Evolutionary conservation across 2,329 filamentous ascomycete genomes (phyloP).

Genomic region (Pseudogymnoascus destructans): DNA sequence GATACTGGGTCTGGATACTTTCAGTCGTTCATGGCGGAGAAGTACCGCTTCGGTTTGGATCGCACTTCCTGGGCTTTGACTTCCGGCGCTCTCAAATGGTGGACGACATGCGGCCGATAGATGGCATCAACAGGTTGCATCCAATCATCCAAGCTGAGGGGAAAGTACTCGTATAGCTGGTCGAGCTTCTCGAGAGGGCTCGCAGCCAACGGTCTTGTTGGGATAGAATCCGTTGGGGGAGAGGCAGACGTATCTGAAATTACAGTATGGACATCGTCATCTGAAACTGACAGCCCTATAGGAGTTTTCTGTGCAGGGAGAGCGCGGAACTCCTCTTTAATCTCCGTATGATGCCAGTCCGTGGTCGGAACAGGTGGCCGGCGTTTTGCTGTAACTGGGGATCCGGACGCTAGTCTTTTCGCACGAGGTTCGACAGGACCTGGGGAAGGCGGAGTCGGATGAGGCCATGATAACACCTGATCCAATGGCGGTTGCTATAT

Average conservation of each 20-base stretch:
- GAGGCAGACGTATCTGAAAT: constrained; percentile 14
- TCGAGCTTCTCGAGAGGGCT: constrained; percentile 2
- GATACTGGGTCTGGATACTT: neutral
- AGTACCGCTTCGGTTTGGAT: constrained; percentile 59
- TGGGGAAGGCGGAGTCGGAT: constrained; percentile 19
- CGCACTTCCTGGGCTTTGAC: constrained; percentile 55
- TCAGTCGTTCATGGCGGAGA: constrained; percentile 35
- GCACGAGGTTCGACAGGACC: neutral
- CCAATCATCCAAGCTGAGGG: constrained; percentile 82
- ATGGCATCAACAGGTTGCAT: constrained; percentile 83
- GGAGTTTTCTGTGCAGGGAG: constrained; percentile 26
- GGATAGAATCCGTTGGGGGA: neutral
- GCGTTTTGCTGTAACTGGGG: constrained; percentile 1
- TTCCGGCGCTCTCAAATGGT: constrained; percentile 65
- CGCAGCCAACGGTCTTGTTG: neutral
- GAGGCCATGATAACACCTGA: constrained; percentile 3
- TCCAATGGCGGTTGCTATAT: constrained; percentile 20
- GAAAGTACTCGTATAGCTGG: constrained; percentile 81
- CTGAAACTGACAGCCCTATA: constrained; percentile 43
- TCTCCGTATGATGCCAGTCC: constrained; percentile 5
- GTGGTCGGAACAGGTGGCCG: neutral
- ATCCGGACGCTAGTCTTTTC: neutral
- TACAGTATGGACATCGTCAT: constrained; percentile 43
- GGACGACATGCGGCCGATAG: constrained; percentile 83
- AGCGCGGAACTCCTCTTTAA: constrained; percentile 4